Percentiles rank a stretch among this genome's conserved stretches.
These are phyloP conservation scores for Rickenella mellea DNA, from an alignment of 768 basidiomycete genomes.

Conservation along the genomic window DNA sequence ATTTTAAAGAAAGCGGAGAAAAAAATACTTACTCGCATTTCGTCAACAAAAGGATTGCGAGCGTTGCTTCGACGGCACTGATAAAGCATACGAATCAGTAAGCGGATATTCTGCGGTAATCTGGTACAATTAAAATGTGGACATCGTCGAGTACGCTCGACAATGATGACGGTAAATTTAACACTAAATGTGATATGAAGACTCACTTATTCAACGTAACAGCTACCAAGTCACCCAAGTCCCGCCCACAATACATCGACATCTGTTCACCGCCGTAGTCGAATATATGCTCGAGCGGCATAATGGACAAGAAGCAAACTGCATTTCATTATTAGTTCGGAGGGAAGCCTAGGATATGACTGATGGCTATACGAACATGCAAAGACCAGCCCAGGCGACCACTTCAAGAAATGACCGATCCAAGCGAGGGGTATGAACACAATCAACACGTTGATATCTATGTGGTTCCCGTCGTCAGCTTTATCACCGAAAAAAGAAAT, in stretches of 20 bases:
- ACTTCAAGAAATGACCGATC: constrained; percentile 39
- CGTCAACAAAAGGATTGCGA: constrained; percentile 59
- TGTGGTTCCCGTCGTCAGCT: not conserved
- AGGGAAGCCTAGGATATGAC: not conserved
- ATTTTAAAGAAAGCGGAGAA: not conserved
- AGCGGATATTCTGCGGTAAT: no score
- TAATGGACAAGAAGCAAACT: constrained; percentile 60
- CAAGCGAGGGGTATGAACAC: constrained; percentile 53
- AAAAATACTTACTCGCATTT: constrained; percentile 54
- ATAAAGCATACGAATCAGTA: not conserved
- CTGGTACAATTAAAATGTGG: no score
- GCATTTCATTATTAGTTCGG: not conserved
- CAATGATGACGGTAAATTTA: no score
- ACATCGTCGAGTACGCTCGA: no score
- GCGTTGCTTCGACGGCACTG: constrained; percentile 62
- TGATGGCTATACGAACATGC: not conserved
- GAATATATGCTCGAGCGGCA: constrained; percentile 56
- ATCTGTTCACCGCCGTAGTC: constrained; percentile 56
- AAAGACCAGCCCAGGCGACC: constrained; percentile 38
- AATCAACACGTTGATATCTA: constrained; percentile 53
- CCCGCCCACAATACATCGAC: constrained; percentile 42
- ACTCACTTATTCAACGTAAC: constrained; percentile 59
- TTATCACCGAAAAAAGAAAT: not conserved
- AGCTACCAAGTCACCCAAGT: constrained; percentile 58
- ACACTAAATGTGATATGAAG: not conserved